Conservation (phyloP, 129 eudicot genomes). For the Silybum marianum region DNA sequence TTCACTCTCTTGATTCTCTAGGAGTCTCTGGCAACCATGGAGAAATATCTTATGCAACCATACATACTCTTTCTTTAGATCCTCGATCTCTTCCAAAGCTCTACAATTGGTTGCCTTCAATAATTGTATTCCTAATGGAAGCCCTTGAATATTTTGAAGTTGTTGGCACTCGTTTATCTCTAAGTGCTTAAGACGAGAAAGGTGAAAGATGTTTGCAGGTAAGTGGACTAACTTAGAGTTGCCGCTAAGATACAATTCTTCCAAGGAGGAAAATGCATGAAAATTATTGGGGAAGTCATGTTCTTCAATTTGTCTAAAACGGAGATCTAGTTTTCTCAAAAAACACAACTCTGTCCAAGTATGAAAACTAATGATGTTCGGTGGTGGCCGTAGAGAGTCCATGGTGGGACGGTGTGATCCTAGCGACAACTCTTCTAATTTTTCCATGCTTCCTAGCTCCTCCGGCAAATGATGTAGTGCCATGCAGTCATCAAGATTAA, state of each 20-base stretch:
- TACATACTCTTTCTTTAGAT: not conserved
- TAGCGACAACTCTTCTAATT: not conserved
- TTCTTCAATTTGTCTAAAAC: not conserved
- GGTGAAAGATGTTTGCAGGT: not conserved
- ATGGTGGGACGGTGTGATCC: not conserved
- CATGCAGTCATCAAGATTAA: not conserved
- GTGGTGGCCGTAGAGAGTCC: not conserved
- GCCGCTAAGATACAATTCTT: not conserved
- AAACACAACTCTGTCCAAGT: not conserved
- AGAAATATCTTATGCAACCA: not conserved
- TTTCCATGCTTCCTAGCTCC: not conserved
- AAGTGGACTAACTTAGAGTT: not conserved
- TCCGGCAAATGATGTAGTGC: not conserved
- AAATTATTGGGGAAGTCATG: not conserved
- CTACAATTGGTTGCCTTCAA: not conserved
- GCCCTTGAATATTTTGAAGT: not conserved
- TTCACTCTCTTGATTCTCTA: not conserved
- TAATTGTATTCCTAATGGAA: not conserved
- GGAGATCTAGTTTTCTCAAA: conserved; percentile 2
- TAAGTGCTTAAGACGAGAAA: not conserved
- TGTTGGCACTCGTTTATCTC: not conserved
- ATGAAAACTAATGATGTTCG: not conserved
- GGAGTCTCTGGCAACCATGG: not conserved
- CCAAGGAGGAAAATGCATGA: not conserved
- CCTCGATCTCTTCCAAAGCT: not conserved